Evolutionary conservation across 2,329 filamentous ascomycete genomes (phyloP).

Genomic region (Cladosporium halotolerans): DNA sequence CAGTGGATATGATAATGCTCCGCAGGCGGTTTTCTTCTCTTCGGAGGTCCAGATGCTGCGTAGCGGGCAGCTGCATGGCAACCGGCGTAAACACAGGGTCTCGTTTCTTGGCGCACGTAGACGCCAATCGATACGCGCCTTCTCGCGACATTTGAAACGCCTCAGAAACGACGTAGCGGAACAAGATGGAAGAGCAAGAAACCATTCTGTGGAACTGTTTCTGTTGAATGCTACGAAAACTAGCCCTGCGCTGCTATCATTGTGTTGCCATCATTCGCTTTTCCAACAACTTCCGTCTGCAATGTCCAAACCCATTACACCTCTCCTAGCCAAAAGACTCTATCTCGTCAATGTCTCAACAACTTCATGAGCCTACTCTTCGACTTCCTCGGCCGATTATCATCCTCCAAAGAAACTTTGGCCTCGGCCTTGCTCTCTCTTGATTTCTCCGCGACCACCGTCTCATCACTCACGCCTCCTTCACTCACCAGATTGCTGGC

Average conservation of each 20-base stretch:
- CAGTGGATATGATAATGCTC: neutral
- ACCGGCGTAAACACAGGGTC: constrained; percentile 5
- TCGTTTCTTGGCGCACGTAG: neutral
- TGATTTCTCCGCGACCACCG: neutral
- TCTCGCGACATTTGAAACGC: neutral
- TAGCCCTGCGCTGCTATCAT: too few species aligned
- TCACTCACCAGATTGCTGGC: neutral
- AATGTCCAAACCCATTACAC: too few species aligned
- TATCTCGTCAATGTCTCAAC: constrained; percentile 6
- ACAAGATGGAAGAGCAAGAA: neutral
- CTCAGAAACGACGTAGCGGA: neutral
- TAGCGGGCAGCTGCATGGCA: constrained; percentile 3
- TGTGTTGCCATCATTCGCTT: too few species aligned
- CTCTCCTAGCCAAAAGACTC: too few species aligned
- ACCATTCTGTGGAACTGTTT: too few species aligned
- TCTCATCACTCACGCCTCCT: neutral
- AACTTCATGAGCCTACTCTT: constrained; percentile 8
- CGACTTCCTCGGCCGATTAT: constrained; percentile 3
- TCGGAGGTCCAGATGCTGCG: neutral
- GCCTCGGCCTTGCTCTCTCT: neutral
- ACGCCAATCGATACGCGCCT: neutral
- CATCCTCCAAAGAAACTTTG: neutral
- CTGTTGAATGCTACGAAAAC: too few species aligned
- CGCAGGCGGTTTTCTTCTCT: neutral
- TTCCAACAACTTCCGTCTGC: too few species aligned